Conservation (phyloP, 2,329 filamentous ascomycete species). For the Aspergillus fischeri region DNA sequence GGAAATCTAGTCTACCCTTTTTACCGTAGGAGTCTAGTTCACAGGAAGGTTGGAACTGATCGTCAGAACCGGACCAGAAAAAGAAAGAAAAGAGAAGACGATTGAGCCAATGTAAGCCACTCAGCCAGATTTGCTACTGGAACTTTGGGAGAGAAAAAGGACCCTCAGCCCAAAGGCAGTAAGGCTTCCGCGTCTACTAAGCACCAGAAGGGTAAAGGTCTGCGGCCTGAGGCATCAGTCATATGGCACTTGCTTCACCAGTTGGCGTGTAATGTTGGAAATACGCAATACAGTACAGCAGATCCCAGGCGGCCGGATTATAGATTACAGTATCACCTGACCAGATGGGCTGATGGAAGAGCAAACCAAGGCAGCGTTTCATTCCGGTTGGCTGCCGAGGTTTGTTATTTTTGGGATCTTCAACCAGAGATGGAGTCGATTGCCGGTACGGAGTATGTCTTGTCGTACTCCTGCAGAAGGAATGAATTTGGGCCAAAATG, state of each 20-base stretch:
- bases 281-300: no score
- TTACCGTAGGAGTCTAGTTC: neutral
- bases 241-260: neutral
- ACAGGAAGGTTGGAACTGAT: constrained; percentile 13
- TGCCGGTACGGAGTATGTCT: neutral
- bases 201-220: neutral
- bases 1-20: no score
- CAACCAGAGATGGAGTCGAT: neutral
- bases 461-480: neutral
- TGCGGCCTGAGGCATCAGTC: constrained; percentile 10
- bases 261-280: no score
- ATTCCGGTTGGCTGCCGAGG: constrained; percentile 15
- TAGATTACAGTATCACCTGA: neutral
- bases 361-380: neutral
- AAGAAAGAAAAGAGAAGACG: neutral
- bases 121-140: neutral
- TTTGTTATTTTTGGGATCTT: constrained; percentile 12
- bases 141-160: neutral
- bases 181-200: constrained; percentile 4
- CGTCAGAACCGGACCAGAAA: constrained; percentile 9
- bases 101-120: neutral
- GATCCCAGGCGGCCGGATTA: no score
- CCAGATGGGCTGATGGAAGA: neutral
- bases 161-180: constrained; percentile 9
- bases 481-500: neutral